phyloP scores from a whole-genome alignment of 208 protist species.

The Herpetomonas samuelpessoai region DNA sequence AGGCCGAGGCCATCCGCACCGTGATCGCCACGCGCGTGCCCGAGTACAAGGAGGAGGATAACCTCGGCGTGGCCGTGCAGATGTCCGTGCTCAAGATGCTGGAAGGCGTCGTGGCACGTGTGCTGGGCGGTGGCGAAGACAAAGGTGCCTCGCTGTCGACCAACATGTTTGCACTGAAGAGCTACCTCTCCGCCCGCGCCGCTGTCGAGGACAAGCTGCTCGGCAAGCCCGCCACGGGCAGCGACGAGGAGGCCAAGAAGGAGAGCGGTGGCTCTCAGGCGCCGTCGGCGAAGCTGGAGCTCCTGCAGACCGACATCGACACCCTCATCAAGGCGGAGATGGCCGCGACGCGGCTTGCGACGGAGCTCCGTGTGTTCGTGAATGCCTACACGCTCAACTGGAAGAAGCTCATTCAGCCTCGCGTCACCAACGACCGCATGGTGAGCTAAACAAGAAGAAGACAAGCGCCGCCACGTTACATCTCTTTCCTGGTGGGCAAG shows the following conservation, averaged over 20 bases:
- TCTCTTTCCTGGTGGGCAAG: background rate
- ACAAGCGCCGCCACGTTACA: background rate
- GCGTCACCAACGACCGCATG: constrained; percentile 46
- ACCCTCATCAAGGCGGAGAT: constrained; percentile 58
- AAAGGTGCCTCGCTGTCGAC: constrained; percentile 18
- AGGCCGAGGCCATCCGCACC: constrained; percentile 55
- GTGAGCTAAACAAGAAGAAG: constrained; percentile 34
- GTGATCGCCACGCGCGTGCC: constrained; percentile 75
- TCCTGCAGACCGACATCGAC: constrained; percentile 71
- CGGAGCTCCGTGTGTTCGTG: constrained; percentile 61
- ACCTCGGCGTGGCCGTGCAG: constrained; percentile 84
- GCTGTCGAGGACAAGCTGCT: constrained; percentile 75
- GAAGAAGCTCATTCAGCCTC: constrained; percentile 88
- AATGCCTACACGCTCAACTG: constrained; percentile 78
- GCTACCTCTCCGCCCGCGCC: constrained; percentile 56
- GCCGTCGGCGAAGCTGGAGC: constrained; percentile 52
- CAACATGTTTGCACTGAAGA: constrained; percentile 41
- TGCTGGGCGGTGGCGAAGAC: constrained; percentile 25
- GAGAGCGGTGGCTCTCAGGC: constrained; percentile 20
- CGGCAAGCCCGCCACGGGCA: constrained; percentile 24
- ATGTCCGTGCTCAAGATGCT: constrained; percentile 58
- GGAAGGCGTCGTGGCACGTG: constrained; percentile 21
- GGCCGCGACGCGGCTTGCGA: constrained; percentile 41
- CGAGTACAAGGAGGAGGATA: constrained; percentile 85
- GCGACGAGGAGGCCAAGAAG: constrained; percentile 12